phyloP scores from a whole-genome alignment of 2,329 filamentous ascomycete genomes.

The Cladosporium austrohemisphaericum region DNA sequence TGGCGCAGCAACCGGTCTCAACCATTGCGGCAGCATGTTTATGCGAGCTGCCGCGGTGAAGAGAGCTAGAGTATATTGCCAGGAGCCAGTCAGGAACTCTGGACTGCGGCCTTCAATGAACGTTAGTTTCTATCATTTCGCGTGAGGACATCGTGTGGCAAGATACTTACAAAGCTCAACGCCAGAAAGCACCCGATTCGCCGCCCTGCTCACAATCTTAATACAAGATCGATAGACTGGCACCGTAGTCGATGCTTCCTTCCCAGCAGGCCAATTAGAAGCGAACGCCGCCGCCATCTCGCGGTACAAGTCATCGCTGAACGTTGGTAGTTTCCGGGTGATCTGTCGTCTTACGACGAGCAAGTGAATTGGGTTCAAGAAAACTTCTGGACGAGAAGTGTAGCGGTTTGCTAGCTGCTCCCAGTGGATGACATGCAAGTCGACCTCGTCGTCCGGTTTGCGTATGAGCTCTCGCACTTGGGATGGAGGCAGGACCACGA shows the following conservation, averaged over 20 bases:
- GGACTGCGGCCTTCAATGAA: constrained; percentile 17
- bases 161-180: constrained; percentile 18
- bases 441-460: constrained; percentile 20
- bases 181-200: constrained; percentile 24
- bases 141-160: too few relatives aligned
- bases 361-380: constrained; percentile 15
- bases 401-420: constrained; percentile 19
- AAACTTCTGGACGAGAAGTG: constrained; percentile 9
- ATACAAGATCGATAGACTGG: constrained; percentile 20
- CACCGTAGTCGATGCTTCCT: constrained; percentile 16
- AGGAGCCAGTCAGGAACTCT: constrained; percentile 20
- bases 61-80: constrained; percentile 20
- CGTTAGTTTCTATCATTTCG: too few relatives aligned
- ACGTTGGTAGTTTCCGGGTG: constrained; percentile 22
- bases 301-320: constrained; percentile 23
- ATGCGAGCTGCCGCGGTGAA: constrained; percentile 21
- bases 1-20: constrained; percentile 20
- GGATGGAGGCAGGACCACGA: constrained; percentile 21
- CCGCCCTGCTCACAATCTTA: constrained; percentile 24
- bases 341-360: constrained; percentile 21
- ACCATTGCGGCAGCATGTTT: constrained; percentile 18
- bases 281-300: constrained; percentile 20
- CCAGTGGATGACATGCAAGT: constrained; percentile 15
- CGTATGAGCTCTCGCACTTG: constrained; percentile 21
- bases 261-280: constrained; percentile 17